Conservation (phyloP, 176 grass and related monocot species). For the Aegilops tauschii region DNA sequence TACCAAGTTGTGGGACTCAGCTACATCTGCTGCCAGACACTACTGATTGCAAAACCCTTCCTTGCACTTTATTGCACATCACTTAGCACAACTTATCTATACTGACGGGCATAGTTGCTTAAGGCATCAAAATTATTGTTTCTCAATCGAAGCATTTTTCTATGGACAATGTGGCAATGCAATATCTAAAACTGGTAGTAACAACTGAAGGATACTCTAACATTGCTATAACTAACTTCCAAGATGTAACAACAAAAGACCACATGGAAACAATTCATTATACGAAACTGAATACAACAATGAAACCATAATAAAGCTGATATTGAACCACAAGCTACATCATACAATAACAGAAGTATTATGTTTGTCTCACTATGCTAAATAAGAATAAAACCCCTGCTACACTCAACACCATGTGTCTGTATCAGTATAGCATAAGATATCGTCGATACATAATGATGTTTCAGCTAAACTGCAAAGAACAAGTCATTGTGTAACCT, state of each 20-base stretch:
- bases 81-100: neutral
- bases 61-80: neutral
- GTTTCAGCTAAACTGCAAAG: neutral
- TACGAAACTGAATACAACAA: neutral
- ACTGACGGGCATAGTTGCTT: neutral
- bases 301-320: neutral
- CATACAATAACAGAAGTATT: neutral
- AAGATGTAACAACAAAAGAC: neutral
- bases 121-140: neutral
- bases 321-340: neutral
- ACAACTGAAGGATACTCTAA: neutral
- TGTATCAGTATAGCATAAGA: slow-evolving; percentile 2
- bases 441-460: neutral
- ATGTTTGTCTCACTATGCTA: neutral
- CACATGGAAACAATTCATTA: neutral
- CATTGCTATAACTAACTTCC: neutral
- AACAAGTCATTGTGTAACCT: neutral
- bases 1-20: neutral
- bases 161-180: neutral
- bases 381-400: neutral
- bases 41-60: neutral
- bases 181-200: neutral
- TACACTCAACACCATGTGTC: neutral
- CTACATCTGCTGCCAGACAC: neutral
- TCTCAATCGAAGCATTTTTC: neutral